phyloP scores from a whole-genome alignment of 805 yeast species.

The Diddensiella caesifluorescens region DNA sequence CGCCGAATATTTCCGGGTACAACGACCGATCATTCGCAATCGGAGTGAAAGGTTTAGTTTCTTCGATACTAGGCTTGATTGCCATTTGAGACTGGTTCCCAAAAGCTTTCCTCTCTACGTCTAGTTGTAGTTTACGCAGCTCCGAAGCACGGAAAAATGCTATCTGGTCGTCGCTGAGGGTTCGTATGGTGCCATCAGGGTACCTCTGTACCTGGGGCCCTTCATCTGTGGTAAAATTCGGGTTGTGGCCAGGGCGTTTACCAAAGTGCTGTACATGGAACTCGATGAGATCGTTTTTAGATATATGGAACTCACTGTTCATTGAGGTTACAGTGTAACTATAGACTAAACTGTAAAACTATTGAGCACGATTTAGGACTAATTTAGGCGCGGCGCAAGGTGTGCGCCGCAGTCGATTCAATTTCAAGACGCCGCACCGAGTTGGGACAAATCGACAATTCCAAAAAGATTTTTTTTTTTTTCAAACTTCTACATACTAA shows the following conservation, averaged over 20 bases:
- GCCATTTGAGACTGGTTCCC: not conserved
- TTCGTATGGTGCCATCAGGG: slow-evolving; percentile 22
- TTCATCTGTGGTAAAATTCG: not conserved
- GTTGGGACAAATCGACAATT: too few relatives aligned
- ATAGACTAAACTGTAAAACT: too few relatives aligned
- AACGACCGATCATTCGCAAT: not conserved
- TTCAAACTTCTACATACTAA: slow-evolving; percentile 1
- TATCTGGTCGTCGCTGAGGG: slow-evolving; percentile 25
- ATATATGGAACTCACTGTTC: too few relatives aligned
- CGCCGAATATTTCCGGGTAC: slow-evolving; percentile 15
- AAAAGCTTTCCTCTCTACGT: not conserved
- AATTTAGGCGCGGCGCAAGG: too few relatives aligned
- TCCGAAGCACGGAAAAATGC: slow-evolving; percentile 22
- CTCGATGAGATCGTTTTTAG: slow-evolving; percentile 12
- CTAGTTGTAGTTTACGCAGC: slow-evolving; percentile 3
- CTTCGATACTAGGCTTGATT: slow-evolving; percentile 11
- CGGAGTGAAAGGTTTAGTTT: slow-evolving; percentile 11
- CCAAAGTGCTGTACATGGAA: slow-evolving; percentile 20
- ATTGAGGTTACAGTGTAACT: too few relatives aligned
- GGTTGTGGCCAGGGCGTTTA: not conserved
- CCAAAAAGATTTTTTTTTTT: slow-evolving; percentile 2
- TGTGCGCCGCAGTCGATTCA: too few relatives aligned
- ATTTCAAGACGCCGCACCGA: too few relatives aligned
- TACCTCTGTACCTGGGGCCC: slow-evolving; percentile 9
- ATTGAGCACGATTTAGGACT: too few relatives aligned